Percentiles rank a stretch among this genome's conserved stretches.
Evolutionary conservation across 768 basidiomycete species (phyloP).

Genomic region (Serendipita sp.): DNA sequence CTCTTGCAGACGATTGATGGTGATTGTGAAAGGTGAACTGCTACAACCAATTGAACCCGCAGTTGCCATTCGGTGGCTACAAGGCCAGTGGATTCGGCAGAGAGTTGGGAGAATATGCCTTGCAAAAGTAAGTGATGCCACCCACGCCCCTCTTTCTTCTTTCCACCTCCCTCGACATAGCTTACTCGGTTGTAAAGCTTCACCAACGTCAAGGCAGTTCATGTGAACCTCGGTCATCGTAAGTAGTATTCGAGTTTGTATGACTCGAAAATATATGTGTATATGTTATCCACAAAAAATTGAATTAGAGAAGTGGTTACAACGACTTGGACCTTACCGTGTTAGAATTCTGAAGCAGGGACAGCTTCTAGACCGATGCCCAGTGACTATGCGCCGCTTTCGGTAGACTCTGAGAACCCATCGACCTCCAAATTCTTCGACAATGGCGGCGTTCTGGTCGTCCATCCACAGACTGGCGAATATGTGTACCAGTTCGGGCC

Average conservation of each 20-base stretch:
- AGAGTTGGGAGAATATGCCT: conserved; percentile 65
- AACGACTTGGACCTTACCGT: background rate
- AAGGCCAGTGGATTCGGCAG: conserved; percentile 73
- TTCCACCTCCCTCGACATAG: too few species aligned
- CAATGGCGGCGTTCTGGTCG: background rate
- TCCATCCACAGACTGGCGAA: background rate
- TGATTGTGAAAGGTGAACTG: conserved; percentile 11
- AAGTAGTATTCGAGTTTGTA: background rate
- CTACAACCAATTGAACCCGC: conserved; percentile 27
- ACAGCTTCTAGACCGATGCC: background rate
- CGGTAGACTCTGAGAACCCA: background rate
- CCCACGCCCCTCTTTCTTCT: too few species aligned
- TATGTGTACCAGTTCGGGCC: conserved; percentile 67
- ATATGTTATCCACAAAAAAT: background rate
- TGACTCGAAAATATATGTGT: too few species aligned
- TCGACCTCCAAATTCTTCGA: background rate
- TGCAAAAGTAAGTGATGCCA: conserved; percentile 33
- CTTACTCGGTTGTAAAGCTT: conserved; percentile 28
- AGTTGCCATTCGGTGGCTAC: conserved; percentile 72
- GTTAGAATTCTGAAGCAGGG: background rate
- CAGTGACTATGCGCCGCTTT: background rate
- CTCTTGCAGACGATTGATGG: too few species aligned
- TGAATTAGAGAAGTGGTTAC: background rate
- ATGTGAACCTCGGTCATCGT: conserved; percentile 33
- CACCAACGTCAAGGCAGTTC: conserved; percentile 54